Conservation (phyloP, 2,329 filamentous ascomycete genomes). For the Ceratocystis papillata region DNA sequence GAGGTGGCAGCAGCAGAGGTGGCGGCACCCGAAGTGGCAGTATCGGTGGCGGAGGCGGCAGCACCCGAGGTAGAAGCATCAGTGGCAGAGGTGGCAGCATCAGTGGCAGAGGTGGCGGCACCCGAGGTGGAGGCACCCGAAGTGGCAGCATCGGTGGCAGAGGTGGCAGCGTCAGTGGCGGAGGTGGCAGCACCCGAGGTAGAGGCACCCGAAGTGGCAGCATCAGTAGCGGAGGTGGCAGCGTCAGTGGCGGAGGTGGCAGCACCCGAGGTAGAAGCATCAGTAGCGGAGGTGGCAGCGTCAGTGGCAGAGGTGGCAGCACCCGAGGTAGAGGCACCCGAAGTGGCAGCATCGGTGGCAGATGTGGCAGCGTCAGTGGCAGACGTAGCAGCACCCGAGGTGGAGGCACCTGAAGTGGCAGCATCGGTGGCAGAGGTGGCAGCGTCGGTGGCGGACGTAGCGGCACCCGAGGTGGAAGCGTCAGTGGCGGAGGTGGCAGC, state of each 20-base stretch:
- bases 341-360: background rate
- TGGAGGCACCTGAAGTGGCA: background rate
- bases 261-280: background rate
- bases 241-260: background rate
- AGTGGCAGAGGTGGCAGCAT: background rate
- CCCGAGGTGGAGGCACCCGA: background rate
- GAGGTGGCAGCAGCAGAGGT: background rate
- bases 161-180: background rate
- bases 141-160: background rate
- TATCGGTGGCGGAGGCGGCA: background rate
- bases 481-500: background rate
- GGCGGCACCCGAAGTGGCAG: background rate
- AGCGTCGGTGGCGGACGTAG: background rate
- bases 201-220: background rate
- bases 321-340: accelerated
- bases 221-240: background rate
- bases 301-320: background rate
- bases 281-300: background rate
- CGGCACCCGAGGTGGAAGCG: background rate
- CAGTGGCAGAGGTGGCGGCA: background rate
- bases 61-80: background rate
- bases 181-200: slow-evolving; percentile 5
- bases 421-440: background rate
- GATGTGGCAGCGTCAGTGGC: background rate
- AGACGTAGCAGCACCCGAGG: background rate